Conservation (phyloP, 2,329 filamentous ascomycete genomes). For the Colletotrichum sansevieriae region DNA sequence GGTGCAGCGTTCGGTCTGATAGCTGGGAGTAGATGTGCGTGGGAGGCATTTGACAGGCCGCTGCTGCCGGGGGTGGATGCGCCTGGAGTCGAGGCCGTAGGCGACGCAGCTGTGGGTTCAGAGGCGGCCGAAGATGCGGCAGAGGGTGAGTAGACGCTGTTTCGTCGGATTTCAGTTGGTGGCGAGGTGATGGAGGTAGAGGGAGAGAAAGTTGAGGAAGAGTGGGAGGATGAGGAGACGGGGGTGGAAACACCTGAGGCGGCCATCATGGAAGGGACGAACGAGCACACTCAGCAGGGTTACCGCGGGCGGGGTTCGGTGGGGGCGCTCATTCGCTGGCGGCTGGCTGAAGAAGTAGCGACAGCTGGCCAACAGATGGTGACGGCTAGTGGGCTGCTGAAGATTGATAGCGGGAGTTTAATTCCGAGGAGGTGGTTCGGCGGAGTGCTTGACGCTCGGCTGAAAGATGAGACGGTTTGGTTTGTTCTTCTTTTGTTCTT, state of each 20-base stretch:
- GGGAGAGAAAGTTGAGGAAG: slow-evolving; percentile 28
- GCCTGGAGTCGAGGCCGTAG: slow-evolving; percentile 30
- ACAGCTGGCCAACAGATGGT: slow-evolving; percentile 25
- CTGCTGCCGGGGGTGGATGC: slow-evolving; percentile 32
- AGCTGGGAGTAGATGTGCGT: slow-evolving; percentile 38
- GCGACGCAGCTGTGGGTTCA: slow-evolving; percentile 31
- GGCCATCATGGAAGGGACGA: slow-evolving; percentile 41
- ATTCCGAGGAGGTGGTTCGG: slow-evolving; percentile 39
- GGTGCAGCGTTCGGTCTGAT: slow-evolving; percentile 44
- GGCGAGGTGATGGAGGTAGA: slow-evolving; percentile 20
- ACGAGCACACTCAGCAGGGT: slow-evolving; percentile 32
- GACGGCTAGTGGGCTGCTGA: slow-evolving; percentile 11
- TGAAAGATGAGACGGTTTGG: slow-evolving; percentile 3
- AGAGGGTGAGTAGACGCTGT: slow-evolving; percentile 17
- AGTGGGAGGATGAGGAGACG: too few relatives aligned
- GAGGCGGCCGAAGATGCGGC: slow-evolving; percentile 36
- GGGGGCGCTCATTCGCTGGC: slow-evolving; percentile 34
- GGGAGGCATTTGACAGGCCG: slow-evolving; percentile 40
- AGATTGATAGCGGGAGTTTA: slow-evolving; percentile 35
- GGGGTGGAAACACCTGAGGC: slow-evolving; percentile 23
- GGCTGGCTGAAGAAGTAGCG: slow-evolving; percentile 2
- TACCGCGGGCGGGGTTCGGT: slow-evolving; percentile 35
- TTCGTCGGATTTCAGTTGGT: slow-evolving; percentile 27
- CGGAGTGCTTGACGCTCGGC: slow-evolving; percentile 34
- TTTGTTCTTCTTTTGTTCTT: neutral